These are phyloP conservation scores for Fusarium sp. DNA, from an alignment of 2,329 filamentous ascomycete species.

Conservation along the genomic window DNA sequence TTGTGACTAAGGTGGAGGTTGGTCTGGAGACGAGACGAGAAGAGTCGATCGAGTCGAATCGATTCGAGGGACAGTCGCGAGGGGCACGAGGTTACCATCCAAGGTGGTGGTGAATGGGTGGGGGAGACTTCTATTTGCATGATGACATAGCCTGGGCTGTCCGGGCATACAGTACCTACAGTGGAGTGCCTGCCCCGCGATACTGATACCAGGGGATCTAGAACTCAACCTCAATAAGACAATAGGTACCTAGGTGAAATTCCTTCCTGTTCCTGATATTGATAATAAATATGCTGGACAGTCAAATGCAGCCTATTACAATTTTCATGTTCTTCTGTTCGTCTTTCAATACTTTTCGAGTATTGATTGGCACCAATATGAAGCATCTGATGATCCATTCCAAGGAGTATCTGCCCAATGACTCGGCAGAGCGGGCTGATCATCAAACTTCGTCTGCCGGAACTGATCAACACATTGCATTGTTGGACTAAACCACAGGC, in stretches of 20 bases:
- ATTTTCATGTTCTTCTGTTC: background rate
- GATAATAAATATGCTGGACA: background rate
- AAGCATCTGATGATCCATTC: conserved; percentile 22
- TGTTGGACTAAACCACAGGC: background rate
- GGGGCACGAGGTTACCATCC: conserved; percentile 37
- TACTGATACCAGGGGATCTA: background rate
- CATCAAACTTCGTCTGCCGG: background rate
- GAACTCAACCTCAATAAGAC: conserved; percentile 1
- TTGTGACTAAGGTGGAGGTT: conserved; percentile 29
- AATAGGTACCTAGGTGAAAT: background rate
- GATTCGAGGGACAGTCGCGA: conserved; percentile 13
- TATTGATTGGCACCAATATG: conserved; percentile 9
- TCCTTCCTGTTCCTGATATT: background rate
- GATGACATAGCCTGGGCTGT: conserved; percentile 34
- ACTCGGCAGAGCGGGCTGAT: conserved; percentile 20
- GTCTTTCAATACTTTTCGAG: background rate
- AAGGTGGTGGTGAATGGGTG: conserved; percentile 28
- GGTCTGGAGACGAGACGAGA: conserved; percentile 25
- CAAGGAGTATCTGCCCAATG: conserved; percentile 1
- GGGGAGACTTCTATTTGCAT: conserved; percentile 24
- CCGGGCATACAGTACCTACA: background rate
- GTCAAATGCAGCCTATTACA: background rate
- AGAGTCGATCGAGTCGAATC: background rate
- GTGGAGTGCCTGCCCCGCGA: conserved; percentile 39
- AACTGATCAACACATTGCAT: conserved; percentile 9